Evolutionary conservation across 257 asterid genomes (phyloP), one percentile per base, ranked within the genome.

Genomic region (Penstemon davidsonii): DNA sequence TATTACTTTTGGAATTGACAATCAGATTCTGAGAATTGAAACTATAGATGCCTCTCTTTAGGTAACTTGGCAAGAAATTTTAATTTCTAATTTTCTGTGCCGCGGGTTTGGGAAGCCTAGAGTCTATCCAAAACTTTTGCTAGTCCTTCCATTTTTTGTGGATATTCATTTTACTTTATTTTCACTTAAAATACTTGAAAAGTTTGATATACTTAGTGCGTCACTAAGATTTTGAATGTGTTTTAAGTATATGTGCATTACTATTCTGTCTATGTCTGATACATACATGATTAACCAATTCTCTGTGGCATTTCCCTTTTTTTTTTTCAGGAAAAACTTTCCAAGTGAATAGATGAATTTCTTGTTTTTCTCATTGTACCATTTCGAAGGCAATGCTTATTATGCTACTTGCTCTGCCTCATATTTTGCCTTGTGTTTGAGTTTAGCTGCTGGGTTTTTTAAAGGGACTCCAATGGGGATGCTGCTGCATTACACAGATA

Each of bases 281-380:
- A 41, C 43, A 25, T 13, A 60, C 55, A 50, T 42, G 70, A 65
- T 68, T 62, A 67, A 44, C 13, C 10, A 12, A 10, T 33, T 19
- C 50, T 40, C 38, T 10, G 3, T 40, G 10, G 56, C 42, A 9
- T 1, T 40, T 7, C 4, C 33, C 33, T 37, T 44, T 3, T 7
- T n/a, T n/a, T 50, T 46, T 67, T 44, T 9, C 85, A 77, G 81
- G 76, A 72, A 53, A 53, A 68, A 67, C 73, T 59, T 50, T 76
- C 76, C 46, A 72, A 61, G 75, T 58, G 81, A 60, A 55, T 73
- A 77, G 62, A 81, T 84, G 80, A 60, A 58, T 77, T 74, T 78
- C 62, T 66, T 76, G 78, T 71, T 74, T 68, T 57, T 60, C 68
- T 78, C 78, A 63, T 49, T 57, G 54, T 64, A 67, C 43, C 69